Percentiles rank a stretch among this genome's conserved stretches.
phyloP scores from a whole-genome alignment of 257 asterid species.

The Euphrasia confusa region DNA sequence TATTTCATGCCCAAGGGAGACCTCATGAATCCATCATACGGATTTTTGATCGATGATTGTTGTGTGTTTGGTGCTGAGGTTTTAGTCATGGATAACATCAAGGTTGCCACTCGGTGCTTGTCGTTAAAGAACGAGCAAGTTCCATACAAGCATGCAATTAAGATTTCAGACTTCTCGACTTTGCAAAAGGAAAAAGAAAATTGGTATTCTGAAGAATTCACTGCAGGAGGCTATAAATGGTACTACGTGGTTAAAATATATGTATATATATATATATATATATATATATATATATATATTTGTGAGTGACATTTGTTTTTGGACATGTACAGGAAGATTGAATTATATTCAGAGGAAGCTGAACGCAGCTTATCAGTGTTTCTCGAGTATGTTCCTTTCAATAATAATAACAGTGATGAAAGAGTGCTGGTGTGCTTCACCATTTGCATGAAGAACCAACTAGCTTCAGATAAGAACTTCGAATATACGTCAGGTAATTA shows the following conservation, averaged over 20 bases:
- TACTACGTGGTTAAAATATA: background rate
- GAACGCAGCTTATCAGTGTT: background rate
- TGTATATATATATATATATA: no score
- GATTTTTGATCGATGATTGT: constrained; percentile 17
- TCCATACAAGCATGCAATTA: background rate
- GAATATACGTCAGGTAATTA: background rate
- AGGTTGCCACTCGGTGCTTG: background rate
- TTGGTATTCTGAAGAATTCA: background rate
- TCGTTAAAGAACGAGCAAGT: background rate
- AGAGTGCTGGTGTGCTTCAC: background rate
- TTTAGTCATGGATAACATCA: background rate
- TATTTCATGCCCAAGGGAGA: constrained; percentile 14
- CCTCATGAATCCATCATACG: constrained; percentile 19
- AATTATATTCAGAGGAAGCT: background rate
- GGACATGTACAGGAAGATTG: background rate
- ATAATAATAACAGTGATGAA: background rate
- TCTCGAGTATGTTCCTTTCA: background rate
- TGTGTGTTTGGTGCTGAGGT: constrained; percentile 27
- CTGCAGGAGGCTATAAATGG: background rate
- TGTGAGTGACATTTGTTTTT: background rate
- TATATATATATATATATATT: background rate
- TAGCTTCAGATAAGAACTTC: background rate
- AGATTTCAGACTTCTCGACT: background rate
- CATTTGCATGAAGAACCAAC: background rate
- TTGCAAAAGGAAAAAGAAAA: background rate